phyloP scores from a whole-genome alignment of 495 filamentous ascomycete species.

The Achaetomiella virescens region DNA sequence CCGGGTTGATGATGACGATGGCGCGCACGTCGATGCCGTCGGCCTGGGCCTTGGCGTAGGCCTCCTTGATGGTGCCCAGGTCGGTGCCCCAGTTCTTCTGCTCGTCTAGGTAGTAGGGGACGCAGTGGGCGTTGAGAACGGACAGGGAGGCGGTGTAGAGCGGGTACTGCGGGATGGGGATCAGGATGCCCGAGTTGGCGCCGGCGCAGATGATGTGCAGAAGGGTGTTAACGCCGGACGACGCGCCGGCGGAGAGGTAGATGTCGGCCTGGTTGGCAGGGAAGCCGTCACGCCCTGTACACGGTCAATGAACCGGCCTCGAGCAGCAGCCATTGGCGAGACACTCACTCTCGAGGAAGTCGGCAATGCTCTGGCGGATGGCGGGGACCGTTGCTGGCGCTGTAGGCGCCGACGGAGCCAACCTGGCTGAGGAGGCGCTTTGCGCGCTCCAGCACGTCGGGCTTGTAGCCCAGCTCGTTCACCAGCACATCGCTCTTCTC shows the following conservation, averaged over 20 bases:
- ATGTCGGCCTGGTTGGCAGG: conserved; percentile 69
- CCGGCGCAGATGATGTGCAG: conserved; percentile 80
- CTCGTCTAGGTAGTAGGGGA: conserved; percentile 92
- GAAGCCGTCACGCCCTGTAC: conserved; percentile 73
- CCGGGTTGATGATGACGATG: conserved; percentile 96
- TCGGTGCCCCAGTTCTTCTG: conserved; percentile 79
- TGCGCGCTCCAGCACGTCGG: conserved; percentile 82
- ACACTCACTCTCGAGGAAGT: conserved; percentile 74
- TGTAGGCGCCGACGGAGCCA: conserved; percentile 92
- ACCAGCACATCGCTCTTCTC: conserved; percentile 65
- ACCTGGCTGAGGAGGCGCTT: conserved; percentile 70
- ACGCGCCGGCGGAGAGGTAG: conserved; percentile 85
- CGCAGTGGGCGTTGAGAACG: conserved; percentile 75
- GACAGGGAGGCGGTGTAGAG: conserved; percentile 93
- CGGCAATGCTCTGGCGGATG: conserved; percentile 82
- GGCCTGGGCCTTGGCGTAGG: conserved; percentile 62
- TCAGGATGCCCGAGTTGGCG: conserved; percentile 75
- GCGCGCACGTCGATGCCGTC: conserved; percentile 80
- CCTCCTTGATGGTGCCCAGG: conserved; percentile 61
- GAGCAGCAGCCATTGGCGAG: not conserved
- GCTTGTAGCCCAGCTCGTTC: conserved; percentile 71
- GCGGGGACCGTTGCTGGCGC: conserved; percentile 81
- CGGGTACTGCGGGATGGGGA: conserved; percentile 96
- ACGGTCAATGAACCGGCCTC: not conserved
- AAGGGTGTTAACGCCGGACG: conserved; percentile 87